Percentiles rank a stretch among this genome's conserved stretches.
These are phyloP conservation scores for Russula foetens DNA, from an alignment of 768 basidiomycete species.

Conservation along the genomic window DNA sequence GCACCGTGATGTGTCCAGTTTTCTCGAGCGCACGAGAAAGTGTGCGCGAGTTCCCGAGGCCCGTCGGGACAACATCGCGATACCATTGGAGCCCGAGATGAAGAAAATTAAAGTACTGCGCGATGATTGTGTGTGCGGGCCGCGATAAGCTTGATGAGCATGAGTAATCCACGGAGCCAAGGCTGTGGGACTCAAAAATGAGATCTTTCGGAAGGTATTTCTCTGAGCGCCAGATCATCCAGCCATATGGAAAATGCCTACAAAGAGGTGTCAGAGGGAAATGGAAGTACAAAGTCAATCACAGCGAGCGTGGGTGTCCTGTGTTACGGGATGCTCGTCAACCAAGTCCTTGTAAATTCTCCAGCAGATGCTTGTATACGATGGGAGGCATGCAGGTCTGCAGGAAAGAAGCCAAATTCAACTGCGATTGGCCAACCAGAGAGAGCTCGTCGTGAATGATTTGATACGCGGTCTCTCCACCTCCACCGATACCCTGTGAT, in stretches of 20 bases:
- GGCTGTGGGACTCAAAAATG: slow-evolving; percentile 53
- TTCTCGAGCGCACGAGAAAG: slow-evolving; percentile 54
- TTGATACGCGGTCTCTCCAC: slow-evolving; percentile 45
- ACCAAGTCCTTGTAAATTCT: slow-evolving; percentile 65
- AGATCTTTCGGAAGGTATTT: slow-evolving; percentile 57
- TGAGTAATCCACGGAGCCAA: slow-evolving; percentile 61
- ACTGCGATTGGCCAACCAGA: slow-evolving; percentile 46
- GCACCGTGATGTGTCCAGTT: slow-evolving; percentile 42
- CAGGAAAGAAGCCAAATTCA: slow-evolving; percentile 63
- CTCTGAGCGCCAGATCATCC: slow-evolving; percentile 54
- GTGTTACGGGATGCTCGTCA: slow-evolving; percentile 60
- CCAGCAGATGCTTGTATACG: slow-evolving; percentile 48
- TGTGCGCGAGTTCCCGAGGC: slow-evolving; percentile 56
- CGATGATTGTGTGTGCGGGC: slow-evolving; percentile 52
- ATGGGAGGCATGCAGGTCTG: slow-evolving; percentile 54
- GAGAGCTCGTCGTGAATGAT: slow-evolving; percentile 57
- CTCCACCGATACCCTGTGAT: slow-evolving; percentile 44
- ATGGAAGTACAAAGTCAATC: neutral
- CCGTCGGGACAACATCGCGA: slow-evolving; percentile 38
- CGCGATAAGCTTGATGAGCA: slow-evolving; percentile 61
- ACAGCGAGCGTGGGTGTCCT: slow-evolving; percentile 25
- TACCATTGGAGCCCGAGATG: slow-evolving; percentile 53
- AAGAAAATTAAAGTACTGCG: slow-evolving; percentile 56
- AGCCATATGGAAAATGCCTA: slow-evolving; percentile 48
- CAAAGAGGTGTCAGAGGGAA: slow-evolving; percentile 38